Evolutionary conservation across 2,329 filamentous ascomycete genomes (phyloP).

Genomic region (Diaporthe batatas): DNA sequence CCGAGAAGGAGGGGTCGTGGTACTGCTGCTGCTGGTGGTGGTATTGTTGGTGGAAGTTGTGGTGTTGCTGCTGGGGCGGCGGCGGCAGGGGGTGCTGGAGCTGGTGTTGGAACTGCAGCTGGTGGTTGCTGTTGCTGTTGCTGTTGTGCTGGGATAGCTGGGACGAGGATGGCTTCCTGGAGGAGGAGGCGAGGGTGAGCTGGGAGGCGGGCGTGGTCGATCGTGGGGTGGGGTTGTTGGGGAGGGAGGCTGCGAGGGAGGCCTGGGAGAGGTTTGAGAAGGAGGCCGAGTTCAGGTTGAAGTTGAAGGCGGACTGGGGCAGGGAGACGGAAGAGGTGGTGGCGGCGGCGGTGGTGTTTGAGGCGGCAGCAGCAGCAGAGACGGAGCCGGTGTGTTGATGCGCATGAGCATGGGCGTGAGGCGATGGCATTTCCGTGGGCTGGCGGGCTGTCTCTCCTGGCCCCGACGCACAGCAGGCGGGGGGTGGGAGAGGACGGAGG

Average conservation of each 20-base stretch:
- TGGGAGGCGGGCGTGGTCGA: constrained; percentile 40
- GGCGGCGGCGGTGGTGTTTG: constrained; percentile 7
- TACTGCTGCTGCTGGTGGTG: constrained; percentile 2
- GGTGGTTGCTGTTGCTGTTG: constrained; percentile 16
- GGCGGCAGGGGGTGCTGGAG: constrained; percentile 15
- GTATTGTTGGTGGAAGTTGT: constrained; percentile 15
- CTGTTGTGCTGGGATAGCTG: constrained; percentile 14
- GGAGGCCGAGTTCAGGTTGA: constrained; percentile 37
- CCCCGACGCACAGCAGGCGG: constrained; percentile 35
- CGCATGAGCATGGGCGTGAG: constrained; percentile 38
- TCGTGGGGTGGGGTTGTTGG: constrained; percentile 37
- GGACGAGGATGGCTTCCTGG: constrained; percentile 24
- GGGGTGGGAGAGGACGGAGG: constrained; percentile 32
- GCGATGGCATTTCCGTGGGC: constrained; percentile 39
- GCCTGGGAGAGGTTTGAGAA: constrained; percentile 29
- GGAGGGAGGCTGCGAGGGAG: constrained; percentile 29
- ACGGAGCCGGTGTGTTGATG: constrained; percentile 35
- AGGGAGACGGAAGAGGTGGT: background rate
- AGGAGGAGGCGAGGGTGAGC: constrained; percentile 30
- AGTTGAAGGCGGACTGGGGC: constrained; percentile 41
- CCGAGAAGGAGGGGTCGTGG: constrained; percentile 23
- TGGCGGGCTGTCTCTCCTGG: constrained; percentile 38
- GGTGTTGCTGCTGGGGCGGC: constrained; percentile 25
- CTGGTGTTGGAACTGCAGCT: background rate
- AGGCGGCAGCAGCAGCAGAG: constrained; percentile 19